phyloP scores from a whole-genome alignment of 495 filamentous ascomycete species.

The Aeminium ludgeri region DNA sequence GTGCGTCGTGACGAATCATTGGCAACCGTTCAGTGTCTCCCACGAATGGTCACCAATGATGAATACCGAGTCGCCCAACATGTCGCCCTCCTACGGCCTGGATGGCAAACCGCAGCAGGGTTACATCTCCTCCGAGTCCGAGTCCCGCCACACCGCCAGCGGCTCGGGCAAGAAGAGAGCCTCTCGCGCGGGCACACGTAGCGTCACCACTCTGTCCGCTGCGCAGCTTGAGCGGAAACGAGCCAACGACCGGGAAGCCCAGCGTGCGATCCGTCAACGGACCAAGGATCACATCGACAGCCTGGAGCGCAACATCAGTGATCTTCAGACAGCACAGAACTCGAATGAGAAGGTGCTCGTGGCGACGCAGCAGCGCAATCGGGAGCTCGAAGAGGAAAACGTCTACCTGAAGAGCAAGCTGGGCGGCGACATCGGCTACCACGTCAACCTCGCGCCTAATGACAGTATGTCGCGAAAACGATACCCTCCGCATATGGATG shows the following conservation, averaged over 20 bases:
- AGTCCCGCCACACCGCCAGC: conserved; percentile 16
- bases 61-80: not conserved
- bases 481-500: too few relatives aligned
- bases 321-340: conserved; percentile 35
- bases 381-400: conserved; percentile 37
- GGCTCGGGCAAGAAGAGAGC: conserved; percentile 20
- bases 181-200: conserved; percentile 41
- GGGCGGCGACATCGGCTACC: conserved; percentile 11
- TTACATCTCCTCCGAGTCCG: conserved; percentile 23
- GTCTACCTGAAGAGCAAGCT: conserved; percentile 21
- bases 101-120: conserved; percentile 15
- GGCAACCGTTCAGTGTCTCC: conserved; percentile 2
- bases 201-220: conserved; percentile 39
- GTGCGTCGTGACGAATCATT: conserved; percentile 11
- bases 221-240: conserved; percentile 55
- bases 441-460: not conserved
- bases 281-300: conserved; percentile 67
- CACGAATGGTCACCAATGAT: conserved; percentile 11
- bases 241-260: conserved; percentile 78
- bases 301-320: conserved; percentile 52
- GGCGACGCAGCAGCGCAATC: conserved; percentile 35
- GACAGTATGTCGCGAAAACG: conserved; percentile 7
- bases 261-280: conserved; percentile 67
- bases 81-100: not conserved
- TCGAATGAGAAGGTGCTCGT: conserved; percentile 26